phyloP scores from a whole-genome alignment of 2,329 filamentous ascomycete genomes.

The Fusarium sp. region DNA sequence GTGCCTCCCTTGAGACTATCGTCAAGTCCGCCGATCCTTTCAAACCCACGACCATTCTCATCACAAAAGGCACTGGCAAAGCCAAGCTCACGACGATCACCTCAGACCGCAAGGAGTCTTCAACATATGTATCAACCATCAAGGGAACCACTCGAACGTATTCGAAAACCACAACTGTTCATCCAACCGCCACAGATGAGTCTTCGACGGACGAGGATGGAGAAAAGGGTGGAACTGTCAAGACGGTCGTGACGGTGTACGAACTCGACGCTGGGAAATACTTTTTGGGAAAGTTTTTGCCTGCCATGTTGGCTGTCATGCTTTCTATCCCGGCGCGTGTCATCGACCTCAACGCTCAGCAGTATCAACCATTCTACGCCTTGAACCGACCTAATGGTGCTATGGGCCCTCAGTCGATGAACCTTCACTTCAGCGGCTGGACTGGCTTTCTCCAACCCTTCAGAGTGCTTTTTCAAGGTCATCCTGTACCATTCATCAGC shows the following conservation, averaged over 20 bases:
- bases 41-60: slow-evolving; percentile 32
- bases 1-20: slow-evolving; percentile 27
- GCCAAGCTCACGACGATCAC: slow-evolving; percentile 34
- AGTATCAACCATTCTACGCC: slow-evolving; percentile 60
- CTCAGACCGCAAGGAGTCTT: slow-evolving; percentile 29
- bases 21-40: slow-evolving; percentile 10
- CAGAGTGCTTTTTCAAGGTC: slow-evolving; percentile 47
- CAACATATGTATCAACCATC: slow-evolving; percentile 34
- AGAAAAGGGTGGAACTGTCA: slow-evolving; percentile 18
- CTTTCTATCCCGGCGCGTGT: slow-evolving; percentile 58
- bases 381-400: slow-evolving; percentile 55
- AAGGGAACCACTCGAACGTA: slow-evolving; percentile 36
- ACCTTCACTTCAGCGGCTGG: slow-evolving; percentile 55
- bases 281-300: slow-evolving; percentile 59
- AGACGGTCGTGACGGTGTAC: slow-evolving; percentile 27
- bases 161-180: slow-evolving; percentile 25
- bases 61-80: slow-evolving; percentile 17
- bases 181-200: slow-evolving; percentile 24
- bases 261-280: slow-evolving; percentile 44
- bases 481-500: slow-evolving; percentile 40
- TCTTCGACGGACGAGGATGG: not conserved
- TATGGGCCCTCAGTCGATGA: slow-evolving; percentile 56
- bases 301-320: slow-evolving; percentile 54
- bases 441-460: slow-evolving; percentile 52
- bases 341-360: slow-evolving; percentile 56